Conservation (phyloP, 495 filamentous ascomycete species). For the Annulohypoxylon stygium region DNA sequence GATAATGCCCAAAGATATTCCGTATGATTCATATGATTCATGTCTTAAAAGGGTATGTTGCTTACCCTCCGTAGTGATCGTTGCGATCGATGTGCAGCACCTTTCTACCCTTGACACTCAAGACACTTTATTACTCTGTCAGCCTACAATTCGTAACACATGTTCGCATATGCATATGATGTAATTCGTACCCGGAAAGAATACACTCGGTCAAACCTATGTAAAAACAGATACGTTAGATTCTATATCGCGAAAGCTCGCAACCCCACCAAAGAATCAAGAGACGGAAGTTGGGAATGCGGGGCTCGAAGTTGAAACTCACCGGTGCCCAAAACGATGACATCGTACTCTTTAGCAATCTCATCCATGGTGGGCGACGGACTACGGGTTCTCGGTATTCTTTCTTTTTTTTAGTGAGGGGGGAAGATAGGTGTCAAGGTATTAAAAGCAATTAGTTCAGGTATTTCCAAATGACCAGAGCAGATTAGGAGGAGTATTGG, state of each 20-base stretch:
- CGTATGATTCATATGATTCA: neutral
- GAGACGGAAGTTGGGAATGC: constrained; percentile 52
- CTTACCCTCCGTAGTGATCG: constrained; percentile 97
- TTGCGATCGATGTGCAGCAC: constrained; percentile 99
- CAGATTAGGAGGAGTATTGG: neutral
- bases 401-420: neutral
- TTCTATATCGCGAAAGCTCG: constrained; percentile 28
- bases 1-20: neutral
- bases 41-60: constrained; percentile 32
- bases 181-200: constrained; percentile 82
- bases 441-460: constrained; percentile 15
- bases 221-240: constrained; percentile 16
- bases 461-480: constrained; percentile 16
- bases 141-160: constrained; percentile 14
- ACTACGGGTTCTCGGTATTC: constrained; percentile 11
- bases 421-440: neutral
- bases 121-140: constrained; percentile 70
- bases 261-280: constrained; percentile 25
- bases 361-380: constrained; percentile 81
- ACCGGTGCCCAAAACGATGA: constrained; percentile 98
- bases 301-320: constrained; percentile 53
- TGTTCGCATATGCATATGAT: constrained; percentile 26
- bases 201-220: constrained; percentile 98
- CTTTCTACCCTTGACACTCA: constrained; percentile 99
- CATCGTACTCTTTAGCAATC: constrained; percentile 96